Base-by-base conservation (phyloP, 148 eudicot genomes). In the Cornus suecica region DNA sequence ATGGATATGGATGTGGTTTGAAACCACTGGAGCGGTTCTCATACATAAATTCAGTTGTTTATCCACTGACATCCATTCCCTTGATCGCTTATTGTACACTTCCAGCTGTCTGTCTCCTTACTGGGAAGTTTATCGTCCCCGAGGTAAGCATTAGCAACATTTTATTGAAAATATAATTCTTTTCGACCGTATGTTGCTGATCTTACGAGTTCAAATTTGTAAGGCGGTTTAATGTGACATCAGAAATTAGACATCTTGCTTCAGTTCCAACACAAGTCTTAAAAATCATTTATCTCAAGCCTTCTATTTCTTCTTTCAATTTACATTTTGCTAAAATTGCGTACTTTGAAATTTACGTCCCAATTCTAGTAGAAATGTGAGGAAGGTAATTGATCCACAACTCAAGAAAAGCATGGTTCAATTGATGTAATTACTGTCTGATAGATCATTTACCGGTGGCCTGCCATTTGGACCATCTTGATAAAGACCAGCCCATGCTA, bases 1-100 rank as follows among this genome's bases (percentile, higher is more conserved):
- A 90, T 65, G 93, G 87, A 3, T 90, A 86, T 70, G 87, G 86
- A 54, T 80, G 91, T 30, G 93, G 93, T 29, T 80, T 90, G 51
- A 90, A 90, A 74, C 90, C 93, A 5, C 74, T 90, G 41, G 93
- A 90, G 72, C 87, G 93, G 32, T 90, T 90, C 76, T 90, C 93
- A 3, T 90, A 90, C 79, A 88, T 90, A 73, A 87, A 86, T 70
- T 90, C 93, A 4, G 91, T 90, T 66, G 90, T 90, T 2, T 90
- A 90, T 74, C 93, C 93, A 25, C 81, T 90, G 80, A 90, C 93
- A 27, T 90, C 93, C 18, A 74, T 90, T 61, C 93, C 93, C 69
- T 81, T 90, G 88, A 81, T 88, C 29, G 80, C 85, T 30, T 90
- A 90, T 77, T 90, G 93, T 75, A 90, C 93, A 62, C 83, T 90